Evolutionary conservation across 768 basidiomycete species (phyloP), one percentile per base, ranked within the genome.

Genomic region (Lentinula edodes): DNA sequence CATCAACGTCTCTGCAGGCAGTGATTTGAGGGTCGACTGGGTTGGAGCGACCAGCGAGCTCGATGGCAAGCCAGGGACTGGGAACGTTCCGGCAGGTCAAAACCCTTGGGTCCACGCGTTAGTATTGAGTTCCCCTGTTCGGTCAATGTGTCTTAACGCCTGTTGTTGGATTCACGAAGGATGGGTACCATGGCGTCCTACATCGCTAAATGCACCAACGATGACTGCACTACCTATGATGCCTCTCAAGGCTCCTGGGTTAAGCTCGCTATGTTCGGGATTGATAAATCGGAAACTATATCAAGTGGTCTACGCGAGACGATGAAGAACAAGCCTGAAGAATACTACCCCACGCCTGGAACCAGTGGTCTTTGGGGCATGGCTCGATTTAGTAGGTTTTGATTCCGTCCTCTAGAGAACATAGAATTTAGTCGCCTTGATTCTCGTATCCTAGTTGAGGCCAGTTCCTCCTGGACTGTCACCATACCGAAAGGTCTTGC

Each of bases 31-130:
- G 18, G 39, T 56, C 34, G 55, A 61, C 53, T 64, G 43, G 42
- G 32, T 50, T 16, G 63, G 63, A 48, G 60, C 63, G 3, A 64
- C 63, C 16, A 34, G 28, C 35, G 63, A 64, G 61, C 63, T 64
- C 32, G 45, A 48, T 20, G 52, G 57, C 54, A 60, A 61, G 35
- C 39, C 62, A n/a, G 62, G 62, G 13, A 59, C 59, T 38, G 63
- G 46, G 34, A 43, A 36, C 46, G 46, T 60, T 36, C 48, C 41
- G 12, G 8, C 41, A 23, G 57, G 46, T 38, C 43, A 53, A 3
- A 52, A 64, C 36, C 63, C 63, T 36, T 64, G 60, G 60, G 63
- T 64, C 13, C 63, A 64, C 42, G 63, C 63, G 60, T 62, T 28
- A 43, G 58, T 62, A 32, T 39, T n/a, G 18, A 4, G 9, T 18